These are phyloP conservation scores for Moringa oleifera DNA, from an alignment of 345 rosid genomes.

Conservation along the genomic window DNA sequence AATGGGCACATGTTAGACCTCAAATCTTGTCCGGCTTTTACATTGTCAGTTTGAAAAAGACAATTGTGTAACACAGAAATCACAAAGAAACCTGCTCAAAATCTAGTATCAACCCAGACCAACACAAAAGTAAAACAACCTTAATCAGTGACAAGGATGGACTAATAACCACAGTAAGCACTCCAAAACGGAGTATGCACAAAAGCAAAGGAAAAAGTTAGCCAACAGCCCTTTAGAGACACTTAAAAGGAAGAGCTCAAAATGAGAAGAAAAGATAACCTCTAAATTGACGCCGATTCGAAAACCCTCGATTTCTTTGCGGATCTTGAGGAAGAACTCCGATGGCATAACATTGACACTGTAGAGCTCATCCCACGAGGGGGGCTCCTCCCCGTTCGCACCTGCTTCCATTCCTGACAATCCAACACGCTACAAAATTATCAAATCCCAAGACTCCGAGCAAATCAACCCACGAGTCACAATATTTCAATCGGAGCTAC, in stretches of 20 bases:
- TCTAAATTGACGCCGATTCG: conserved; percentile 87
- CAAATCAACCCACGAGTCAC: not conserved
- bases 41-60: too few species aligned
- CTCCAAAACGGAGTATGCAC: too few species aligned
- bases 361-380: conserved; percentile 84
- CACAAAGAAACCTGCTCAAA: too few species aligned
- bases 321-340: conserved; percentile 76
- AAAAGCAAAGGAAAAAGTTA: too few species aligned
- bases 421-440: not conserved
- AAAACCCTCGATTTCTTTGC: conserved; percentile 78
- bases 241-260: too few species aligned
- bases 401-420: conserved; percentile 36
- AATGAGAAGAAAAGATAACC: conserved; percentile 26
- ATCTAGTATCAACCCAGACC: too few species aligned
- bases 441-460: not conserved
- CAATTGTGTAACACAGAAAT: too few species aligned
- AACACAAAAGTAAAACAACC: too few species aligned
- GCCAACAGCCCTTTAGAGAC: not conserved
- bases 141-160: too few species aligned
- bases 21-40: too few species aligned
- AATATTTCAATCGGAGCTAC: not conserved
- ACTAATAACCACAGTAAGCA: too few species aligned
- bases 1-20: too few species aligned
- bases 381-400: conserved; percentile 48
- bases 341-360: conserved; percentile 70